A percentile compares a stretch with the other conserved stretches of the same genome.
Conservation (phyloP, 1,139 yeast genomes). For the Hemisphaericaspora subhashii region DNA sequence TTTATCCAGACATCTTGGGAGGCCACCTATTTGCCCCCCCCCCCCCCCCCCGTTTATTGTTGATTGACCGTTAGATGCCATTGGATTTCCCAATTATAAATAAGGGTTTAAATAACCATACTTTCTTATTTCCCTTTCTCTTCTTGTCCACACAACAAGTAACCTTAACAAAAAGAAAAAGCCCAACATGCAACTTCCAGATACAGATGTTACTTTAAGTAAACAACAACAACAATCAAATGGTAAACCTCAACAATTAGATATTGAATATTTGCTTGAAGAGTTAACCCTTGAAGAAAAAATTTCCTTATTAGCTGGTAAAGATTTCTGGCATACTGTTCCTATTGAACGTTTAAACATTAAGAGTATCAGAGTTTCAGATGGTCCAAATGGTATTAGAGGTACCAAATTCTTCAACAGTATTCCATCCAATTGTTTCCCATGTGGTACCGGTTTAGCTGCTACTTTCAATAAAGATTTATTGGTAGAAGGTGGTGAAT, state of each 20-base stretch:
- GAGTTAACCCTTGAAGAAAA: slow-evolving; percentile 51
- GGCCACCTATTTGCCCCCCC: slow-evolving; percentile 1
- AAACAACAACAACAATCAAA: slow-evolving; percentile 1
- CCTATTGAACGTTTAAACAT: slow-evolving; percentile 47
- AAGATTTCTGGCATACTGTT: slow-evolving; percentile 58
- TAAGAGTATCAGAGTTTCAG: slow-evolving; percentile 32
- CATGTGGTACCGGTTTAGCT: slow-evolving; percentile 39
- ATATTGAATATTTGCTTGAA: slow-evolving; percentile 43
- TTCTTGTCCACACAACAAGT: background rate
- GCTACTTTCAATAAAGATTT: slow-evolving; percentile 43
- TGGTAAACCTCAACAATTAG: slow-evolving; percentile 22
- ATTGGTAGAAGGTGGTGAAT: slow-evolving; percentile 27
- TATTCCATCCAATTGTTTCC: slow-evolving; percentile 36
- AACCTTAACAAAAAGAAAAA: background rate
- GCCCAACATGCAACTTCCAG: slow-evolving; percentile 5
- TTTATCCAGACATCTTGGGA: background rate
- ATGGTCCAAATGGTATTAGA: slow-evolving; percentile 39
- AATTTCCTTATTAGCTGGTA: slow-evolving; percentile 47
- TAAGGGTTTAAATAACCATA: slow-evolving; percentile 1
- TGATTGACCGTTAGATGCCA: too few species aligned
- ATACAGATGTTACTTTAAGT: background rate
- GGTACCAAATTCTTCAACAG: slow-evolving; percentile 34
- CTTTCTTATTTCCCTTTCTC: background rate
- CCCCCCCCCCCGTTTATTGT: background rate
- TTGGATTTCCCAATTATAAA: background rate